phyloP scores from a whole-genome alignment of 345 rosid genomes.

The Microthlaspi erraticum region DNA sequence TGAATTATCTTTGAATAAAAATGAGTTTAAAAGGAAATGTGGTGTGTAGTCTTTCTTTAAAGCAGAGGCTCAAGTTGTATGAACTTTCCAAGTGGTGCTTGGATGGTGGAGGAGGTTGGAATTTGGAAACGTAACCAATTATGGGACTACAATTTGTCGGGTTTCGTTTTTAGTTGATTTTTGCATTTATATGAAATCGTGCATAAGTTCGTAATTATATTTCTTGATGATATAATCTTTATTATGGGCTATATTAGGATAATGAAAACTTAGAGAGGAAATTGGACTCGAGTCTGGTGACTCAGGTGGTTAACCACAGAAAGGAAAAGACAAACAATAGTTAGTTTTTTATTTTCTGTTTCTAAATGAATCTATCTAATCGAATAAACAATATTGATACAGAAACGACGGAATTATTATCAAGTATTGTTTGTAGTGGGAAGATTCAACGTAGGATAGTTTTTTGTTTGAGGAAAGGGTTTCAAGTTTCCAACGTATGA shows the following conservation, averaged over 20 bases:
- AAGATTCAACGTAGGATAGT: neutral
- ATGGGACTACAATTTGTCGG: constrained; percentile 8
- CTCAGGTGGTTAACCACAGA: constrained; percentile 31
- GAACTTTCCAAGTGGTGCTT: constrained; percentile 49
- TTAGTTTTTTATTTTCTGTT: neutral
- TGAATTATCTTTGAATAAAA: constrained; percentile 39
- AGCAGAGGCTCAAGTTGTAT: constrained; percentile 44
- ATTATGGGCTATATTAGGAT: too few relatives aligned
- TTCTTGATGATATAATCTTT: too few relatives aligned
- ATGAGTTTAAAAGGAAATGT: constrained; percentile 36
- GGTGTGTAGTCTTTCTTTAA: constrained; percentile 37
- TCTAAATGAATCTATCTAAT: constrained; percentile 7
- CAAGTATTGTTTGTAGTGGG: constrained; percentile 17
- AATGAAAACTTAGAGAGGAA: neutral
- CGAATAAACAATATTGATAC: constrained; percentile 17
- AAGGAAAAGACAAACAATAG: constrained; percentile 15
- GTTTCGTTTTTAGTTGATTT: neutral
- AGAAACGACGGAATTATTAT: neutral
- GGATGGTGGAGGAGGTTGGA: constrained; percentile 40
- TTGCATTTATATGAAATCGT: neutral
- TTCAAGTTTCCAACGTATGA: neutral
- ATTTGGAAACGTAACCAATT: constrained; percentile 35
- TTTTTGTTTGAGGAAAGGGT: too few relatives aligned
- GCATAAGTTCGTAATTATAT: too few relatives aligned
- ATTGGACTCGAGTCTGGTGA: constrained; percentile 7